Evolutionary conservation across 2,329 filamentous ascomycete genomes (phyloP), one percentile per base, ranked within the genome.

Genomic region (Fusarium tupiense): DNA sequence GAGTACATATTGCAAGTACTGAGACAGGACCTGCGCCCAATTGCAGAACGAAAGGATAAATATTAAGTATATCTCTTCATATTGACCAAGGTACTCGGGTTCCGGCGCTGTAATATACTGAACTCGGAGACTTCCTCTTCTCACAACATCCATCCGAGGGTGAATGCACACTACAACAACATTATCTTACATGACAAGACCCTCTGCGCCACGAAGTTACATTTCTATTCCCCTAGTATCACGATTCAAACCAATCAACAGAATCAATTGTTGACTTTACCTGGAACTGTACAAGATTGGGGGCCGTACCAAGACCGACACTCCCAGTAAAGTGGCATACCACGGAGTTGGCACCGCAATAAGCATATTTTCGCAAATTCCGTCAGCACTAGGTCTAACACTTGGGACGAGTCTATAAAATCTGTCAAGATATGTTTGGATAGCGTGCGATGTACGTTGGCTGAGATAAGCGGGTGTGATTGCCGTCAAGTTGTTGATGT

Each of bases 351-450:
- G 22, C 38, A 16, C 37, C 22, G 8, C 2, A 44, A 41, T 22
- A 31, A 47, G 33, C 17, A 22, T 43, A 35, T 47, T 69, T 52
- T 70, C 22, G 40, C 19, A 24, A 41, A 37, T 38, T n/a, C 6
- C 17, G 47, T 74, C 56, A 73, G 71, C 67, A 37, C 69, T 72
- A 61, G 37, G 44, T 38, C 35, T 7, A 46, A 0, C 11, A 33
- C 38, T 35, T 35, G 54, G 46, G 53, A 61, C 33, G 49, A 52
- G 56, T 24, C 24, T 37, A 43, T 33, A 53, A 43, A 64, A 24
- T 20, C 58, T 73, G 71, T 63, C 71, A 38, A 19, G 19, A n/a
- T 5, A 20, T 38, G 29, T 62, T 73, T 73, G 71, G 70, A 33
- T 33, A 40, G 38, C 24, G 4, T 56, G 9, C 26, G 40, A 40